Base-by-base conservation (phyloP, 805 yeast species). In the Ogataea paraovalis region DNA sequence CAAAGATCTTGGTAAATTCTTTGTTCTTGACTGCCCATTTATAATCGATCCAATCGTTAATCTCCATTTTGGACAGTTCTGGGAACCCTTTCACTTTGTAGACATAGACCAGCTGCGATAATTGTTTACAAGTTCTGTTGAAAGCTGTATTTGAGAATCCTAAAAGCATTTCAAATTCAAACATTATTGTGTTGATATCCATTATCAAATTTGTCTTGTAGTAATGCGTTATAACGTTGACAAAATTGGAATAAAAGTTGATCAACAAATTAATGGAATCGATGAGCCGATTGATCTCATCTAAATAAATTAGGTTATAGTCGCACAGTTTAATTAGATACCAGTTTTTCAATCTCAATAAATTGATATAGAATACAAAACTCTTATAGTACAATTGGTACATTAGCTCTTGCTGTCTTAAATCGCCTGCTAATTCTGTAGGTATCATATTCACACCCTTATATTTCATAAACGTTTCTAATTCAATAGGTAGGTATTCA, bases 341-440 rank as follows among this genome's bases (percentile, higher is more conserved):
- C 37, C 38, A 41, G 22, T 40, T 41, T 21, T 28, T 41, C 43
- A 41, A 32, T 16, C 43, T 20, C n/a, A 41, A 30, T 8, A 32
- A 4, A 32, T 41, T 41, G 10, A 41, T 41, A 20, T 41, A 41
- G 30, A 41, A 41, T 7, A 19, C 30, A 18, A 28, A 20, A 14
- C 37, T 19, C 19, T 14, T 30, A 32, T 41, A 38, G n/a, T 20
- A 41, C 5, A 41, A n/a, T 28, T 41, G 43, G 21, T 30, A 41
- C 28, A 30, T 18, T 7, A 41, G 4, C 14, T 41, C 43, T 21
- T 41, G 43, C 19, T 14, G 36, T 32, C 38, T 41, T 21, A 32
- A n/a, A 14, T 41, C 33, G 8, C 22, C 38, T 18, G 33, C 25
- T 5, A 20, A 21, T 22, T 30, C 36, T 12, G 7, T 8, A 8